Evolutionary conservation across 768 basidiomycete species (phyloP).

Genomic region (Suillus placidus): DNA sequence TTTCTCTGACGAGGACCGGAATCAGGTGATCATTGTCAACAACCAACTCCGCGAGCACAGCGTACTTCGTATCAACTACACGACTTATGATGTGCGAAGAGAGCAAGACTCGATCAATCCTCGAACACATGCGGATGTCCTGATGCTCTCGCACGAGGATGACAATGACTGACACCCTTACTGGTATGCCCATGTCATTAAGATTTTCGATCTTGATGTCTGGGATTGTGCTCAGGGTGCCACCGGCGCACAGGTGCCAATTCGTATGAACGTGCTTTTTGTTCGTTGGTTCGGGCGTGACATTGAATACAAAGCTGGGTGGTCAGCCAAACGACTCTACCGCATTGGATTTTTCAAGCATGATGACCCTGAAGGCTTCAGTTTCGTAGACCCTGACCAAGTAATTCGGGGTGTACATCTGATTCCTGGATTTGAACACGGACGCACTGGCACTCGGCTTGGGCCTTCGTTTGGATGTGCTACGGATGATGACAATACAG

Average conservation of each 20-base stretch:
- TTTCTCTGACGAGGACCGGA: constrained; percentile 27
- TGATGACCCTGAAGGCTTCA: constrained; percentile 37
- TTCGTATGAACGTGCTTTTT: constrained; percentile 43
- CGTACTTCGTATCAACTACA: constrained; percentile 9
- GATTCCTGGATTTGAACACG: constrained; percentile 41
- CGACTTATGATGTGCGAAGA: constrained; percentile 3
- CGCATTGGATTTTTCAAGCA: constrained; percentile 40
- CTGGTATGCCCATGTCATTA: constrained; percentile 26
- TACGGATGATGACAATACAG: constrained; percentile 23
- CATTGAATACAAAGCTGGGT: constrained; percentile 26
- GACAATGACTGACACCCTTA: not conserved
- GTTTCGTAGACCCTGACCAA: constrained; percentile 46
- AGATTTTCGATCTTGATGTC: constrained; percentile 29
- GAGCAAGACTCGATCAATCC: constrained; percentile 26
- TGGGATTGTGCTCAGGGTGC: constrained; percentile 4
- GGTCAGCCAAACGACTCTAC: constrained; percentile 34
- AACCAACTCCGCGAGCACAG: constrained; percentile 38
- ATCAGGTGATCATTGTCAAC: constrained; percentile 23
- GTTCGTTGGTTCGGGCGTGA: constrained; percentile 43
- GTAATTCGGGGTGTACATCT: constrained; percentile 45
- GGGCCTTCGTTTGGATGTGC: constrained; percentile 10
- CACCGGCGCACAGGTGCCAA: not conserved
- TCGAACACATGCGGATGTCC: constrained; percentile 31
- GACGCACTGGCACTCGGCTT: constrained; percentile 18
- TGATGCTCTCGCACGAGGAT: constrained; percentile 34